Evolutionary conservation across 1,139 yeast species (phyloP).

Genomic region (Zygoascus sp.): DNA sequence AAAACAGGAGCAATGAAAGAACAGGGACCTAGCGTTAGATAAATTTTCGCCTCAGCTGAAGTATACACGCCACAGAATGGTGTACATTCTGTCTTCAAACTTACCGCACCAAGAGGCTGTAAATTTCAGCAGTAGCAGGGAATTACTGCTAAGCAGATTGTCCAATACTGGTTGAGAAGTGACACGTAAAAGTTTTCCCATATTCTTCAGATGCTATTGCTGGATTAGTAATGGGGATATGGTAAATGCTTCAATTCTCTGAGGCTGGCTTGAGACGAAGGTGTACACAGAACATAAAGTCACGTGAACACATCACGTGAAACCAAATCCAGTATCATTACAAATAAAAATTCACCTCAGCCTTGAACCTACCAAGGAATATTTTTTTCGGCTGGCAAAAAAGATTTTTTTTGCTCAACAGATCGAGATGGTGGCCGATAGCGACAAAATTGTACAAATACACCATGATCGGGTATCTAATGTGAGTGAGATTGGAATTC

Average conservation of each 20-base stretch:
- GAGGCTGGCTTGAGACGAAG: too few relatives aligned
- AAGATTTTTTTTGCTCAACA: background rate
- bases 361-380: too few relatives aligned
- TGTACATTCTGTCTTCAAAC: too few relatives aligned
- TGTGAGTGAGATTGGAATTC: slow-evolving; percentile 36
- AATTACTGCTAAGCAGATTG: slow-evolving; percentile 17
- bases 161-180: slow-evolving; percentile 20
- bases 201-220: background rate
- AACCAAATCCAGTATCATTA: background rate
- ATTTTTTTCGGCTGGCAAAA: slow-evolving; percentile 6
- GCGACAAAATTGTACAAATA: slow-evolving; percentile 67
- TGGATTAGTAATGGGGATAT: background rate
- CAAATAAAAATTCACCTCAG: background rate
- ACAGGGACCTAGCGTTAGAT: slow-evolving; percentile 59
- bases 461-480: slow-evolving; percentile 90
- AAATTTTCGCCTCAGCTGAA: background rate
- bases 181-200: slow-evolving; percentile 18
- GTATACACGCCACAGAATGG: background rate
- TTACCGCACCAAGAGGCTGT: slow-evolving; percentile 86
- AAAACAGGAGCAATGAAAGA: slow-evolving; percentile 88
- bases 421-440: slow-evolving; percentile 14
- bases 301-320: slow-evolving; percentile 1
- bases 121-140: slow-evolving; percentile 69
- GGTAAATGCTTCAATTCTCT: background rate
- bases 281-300: background rate